A percentile compares a stretch with the other conserved stretches of the same genome.
These are phyloP conservation scores for Perkinsus chesapeaki DNA, from an alignment of 169 alveolate species.

Conservation along the genomic window DNA sequence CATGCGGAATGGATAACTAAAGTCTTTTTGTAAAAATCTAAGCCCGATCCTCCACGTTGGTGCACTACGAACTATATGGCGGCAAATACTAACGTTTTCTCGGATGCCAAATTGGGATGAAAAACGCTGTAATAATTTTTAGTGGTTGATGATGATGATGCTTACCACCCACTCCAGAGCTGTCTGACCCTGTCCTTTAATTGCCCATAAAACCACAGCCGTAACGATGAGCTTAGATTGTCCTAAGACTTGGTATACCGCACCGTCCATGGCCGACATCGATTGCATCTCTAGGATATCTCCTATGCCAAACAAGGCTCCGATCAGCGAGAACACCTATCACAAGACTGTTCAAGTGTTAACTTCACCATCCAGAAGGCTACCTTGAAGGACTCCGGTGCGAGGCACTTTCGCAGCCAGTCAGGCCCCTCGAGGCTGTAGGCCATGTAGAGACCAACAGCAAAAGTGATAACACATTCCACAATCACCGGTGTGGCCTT, in stretches of 20 bases:
- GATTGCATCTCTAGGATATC: background rate
- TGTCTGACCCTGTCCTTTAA: background rate
- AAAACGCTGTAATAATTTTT: no score
- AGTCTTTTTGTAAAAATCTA: no score
- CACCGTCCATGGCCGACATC: background rate
- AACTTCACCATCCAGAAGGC: background rate
- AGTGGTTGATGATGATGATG: no score
- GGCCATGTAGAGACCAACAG: background rate
- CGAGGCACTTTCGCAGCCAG: background rate
- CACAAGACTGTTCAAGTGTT: background rate
- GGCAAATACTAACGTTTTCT: no score
- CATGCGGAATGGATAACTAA: no score
- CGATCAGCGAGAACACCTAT: background rate
- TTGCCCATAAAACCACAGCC: background rate
- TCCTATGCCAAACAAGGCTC: background rate
- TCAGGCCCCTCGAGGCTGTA: background rate
- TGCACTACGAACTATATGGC: no score
- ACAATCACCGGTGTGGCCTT: background rate
- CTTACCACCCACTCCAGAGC: constrained; percentile 1
- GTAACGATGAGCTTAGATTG: background rate
- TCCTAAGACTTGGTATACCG: background rate
- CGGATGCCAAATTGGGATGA: no score
- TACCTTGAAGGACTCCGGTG: background rate
- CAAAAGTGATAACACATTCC: background rate
- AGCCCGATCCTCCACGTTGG: no score